A percentile compares a stretch with the other conserved stretches of the same genome.
phyloP scores from a whole-genome alignment of 495 filamentous ascomycete genomes.

The Cercophora samala region DNA sequence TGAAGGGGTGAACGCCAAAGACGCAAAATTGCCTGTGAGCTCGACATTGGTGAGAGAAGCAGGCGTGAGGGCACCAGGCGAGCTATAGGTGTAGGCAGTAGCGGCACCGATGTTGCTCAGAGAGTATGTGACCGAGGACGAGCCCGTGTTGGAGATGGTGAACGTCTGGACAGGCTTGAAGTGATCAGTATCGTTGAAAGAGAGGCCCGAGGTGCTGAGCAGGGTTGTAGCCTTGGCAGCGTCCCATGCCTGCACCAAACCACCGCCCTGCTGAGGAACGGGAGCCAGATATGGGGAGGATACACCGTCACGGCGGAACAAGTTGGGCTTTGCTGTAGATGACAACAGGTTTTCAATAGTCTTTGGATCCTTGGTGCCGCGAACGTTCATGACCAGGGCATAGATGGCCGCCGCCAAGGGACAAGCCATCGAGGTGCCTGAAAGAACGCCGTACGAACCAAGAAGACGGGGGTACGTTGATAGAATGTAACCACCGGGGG shows the following conservation, averaged over 20 bases:
- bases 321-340: constrained; percentile 42
- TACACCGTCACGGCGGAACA: constrained; percentile 47
- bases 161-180: constrained; percentile 47
- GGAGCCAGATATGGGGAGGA: constrained; percentile 45
- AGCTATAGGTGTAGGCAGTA: constrained; percentile 44
- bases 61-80: constrained; percentile 29
- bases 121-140: constrained; percentile 43
- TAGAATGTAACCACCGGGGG: constrained; percentile 55
- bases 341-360: constrained; percentile 47
- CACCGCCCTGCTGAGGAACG: constrained; percentile 55
- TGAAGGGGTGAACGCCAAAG: constrained; percentile 30
- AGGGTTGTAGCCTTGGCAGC: constrained; percentile 53
- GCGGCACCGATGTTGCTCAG: constrained; percentile 43
- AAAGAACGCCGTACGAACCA: constrained; percentile 53
- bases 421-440: constrained; percentile 60
- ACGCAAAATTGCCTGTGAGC: constrained; percentile 37
- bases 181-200: constrained; percentile 58
- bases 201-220: constrained; percentile 51
- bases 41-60: constrained; percentile 42
- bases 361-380: constrained; percentile 48
- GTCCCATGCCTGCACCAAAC: constrained; percentile 55
- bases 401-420: constrained; percentile 54
- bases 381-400: constrained; percentile 50
- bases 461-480: constrained; percentile 52
- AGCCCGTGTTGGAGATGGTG: constrained; percentile 52